These are phyloP conservation scores for Hypoxylon trugodes DNA, from an alignment of 495 filamentous ascomycete genomes.

Conservation along the genomic window DNA sequence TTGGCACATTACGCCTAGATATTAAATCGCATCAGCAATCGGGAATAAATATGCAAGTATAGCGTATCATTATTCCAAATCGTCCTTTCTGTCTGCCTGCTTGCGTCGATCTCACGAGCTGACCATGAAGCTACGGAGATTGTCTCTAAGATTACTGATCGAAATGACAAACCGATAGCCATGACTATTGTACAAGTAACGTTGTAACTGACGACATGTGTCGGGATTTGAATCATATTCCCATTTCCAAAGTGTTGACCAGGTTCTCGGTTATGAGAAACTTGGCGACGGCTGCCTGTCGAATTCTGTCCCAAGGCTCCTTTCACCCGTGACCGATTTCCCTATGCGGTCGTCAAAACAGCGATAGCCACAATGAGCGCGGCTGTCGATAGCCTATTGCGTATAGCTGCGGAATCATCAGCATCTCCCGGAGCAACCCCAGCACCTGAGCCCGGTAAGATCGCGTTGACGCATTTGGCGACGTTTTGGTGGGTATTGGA, in stretches of 20 bases:
- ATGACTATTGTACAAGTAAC: slow-evolving; percentile 17
- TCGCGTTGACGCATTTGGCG: slow-evolving; percentile 20
- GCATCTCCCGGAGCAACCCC: neutral
- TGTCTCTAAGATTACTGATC: neutral
- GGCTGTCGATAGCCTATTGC: neutral
- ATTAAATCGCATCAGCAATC: neutral
- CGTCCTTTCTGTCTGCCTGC: too few species aligned
- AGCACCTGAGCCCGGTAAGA: slow-evolving; percentile 5
- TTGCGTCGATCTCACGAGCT: neutral
- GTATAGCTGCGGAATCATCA: neutral
- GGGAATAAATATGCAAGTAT: neutral
- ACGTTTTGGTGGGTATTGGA: neutral
- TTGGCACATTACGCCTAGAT: neutral
- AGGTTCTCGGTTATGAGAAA: neutral
- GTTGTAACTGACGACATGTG: neutral
- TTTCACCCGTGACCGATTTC: neutral
- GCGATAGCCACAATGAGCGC: slow-evolving; percentile 9
- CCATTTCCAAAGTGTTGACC: neutral
- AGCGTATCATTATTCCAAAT: slow-evolving; percentile 3
- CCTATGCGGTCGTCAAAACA: neutral
- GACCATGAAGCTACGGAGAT: neutral
- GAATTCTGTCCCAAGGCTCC: neutral
- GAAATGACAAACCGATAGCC: too few species aligned
- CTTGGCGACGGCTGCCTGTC: neutral
- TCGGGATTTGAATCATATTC: neutral